phyloP scores from a whole-genome alignment of 2,329 filamentous ascomycete species.

The Fusarium anguioides region DNA sequence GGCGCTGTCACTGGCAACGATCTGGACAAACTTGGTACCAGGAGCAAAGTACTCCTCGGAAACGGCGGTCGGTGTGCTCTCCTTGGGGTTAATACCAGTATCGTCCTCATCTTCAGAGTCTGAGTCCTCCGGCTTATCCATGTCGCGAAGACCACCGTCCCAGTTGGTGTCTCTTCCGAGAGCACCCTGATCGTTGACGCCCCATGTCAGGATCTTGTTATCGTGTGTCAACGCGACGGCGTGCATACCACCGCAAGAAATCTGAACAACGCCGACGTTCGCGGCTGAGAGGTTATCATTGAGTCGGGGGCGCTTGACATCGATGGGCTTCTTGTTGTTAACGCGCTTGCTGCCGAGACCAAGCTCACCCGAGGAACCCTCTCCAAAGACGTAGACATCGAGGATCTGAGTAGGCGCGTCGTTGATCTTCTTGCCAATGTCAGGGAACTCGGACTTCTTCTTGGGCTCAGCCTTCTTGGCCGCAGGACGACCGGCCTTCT shows the following conservation, averaged over 20 bases:
- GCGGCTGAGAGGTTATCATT: conserved; percentile 73
- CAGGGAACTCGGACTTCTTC: conserved; percentile 55
- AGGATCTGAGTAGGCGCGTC: conserved; percentile 70
- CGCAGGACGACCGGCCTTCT: conserved; percentile 32
- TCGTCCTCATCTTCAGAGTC: conserved; percentile 70
- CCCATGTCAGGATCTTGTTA: conserved; percentile 87
- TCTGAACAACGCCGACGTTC: conserved; percentile 78
- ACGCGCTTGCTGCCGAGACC: conserved; percentile 78
- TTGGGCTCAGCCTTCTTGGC: conserved; percentile 35
- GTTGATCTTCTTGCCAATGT: conserved; percentile 77
- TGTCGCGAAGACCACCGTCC: conserved; percentile 71
- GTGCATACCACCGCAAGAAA: conserved; percentile 87
- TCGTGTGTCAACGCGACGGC: conserved; percentile 79
- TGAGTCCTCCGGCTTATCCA: conserved; percentile 63
- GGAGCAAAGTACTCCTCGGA: conserved; percentile 68
- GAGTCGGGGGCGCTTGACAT: conserved; percentile 84
- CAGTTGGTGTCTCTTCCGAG: conserved; percentile 79
- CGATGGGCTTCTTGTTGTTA: conserved; percentile 69
- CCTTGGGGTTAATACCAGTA: conserved; percentile 75
- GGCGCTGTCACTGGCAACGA: conserved; percentile 79
- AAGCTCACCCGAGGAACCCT: conserved; percentile 83
- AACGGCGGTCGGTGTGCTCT: conserved; percentile 74
- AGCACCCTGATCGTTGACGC: conserved; percentile 86
- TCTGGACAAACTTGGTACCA: conserved; percentile 69
- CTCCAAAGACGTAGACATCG: conserved; percentile 83